phyloP scores from a whole-genome alignment of 2,329 filamentous ascomycete species.

The Fusarium penzigii region DNA sequence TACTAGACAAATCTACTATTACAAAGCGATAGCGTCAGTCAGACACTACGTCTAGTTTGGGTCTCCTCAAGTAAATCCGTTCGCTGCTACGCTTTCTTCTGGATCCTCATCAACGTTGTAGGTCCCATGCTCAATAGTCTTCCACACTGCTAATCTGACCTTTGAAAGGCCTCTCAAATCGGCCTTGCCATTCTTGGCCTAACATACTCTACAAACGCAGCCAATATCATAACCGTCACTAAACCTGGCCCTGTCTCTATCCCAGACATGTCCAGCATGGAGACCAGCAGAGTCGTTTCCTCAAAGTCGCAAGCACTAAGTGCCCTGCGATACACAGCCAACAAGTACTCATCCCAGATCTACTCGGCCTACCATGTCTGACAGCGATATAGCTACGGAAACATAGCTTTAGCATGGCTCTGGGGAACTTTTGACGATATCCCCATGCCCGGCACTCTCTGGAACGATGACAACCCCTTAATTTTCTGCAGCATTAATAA shows the following conservation, averaged over 20 bases:
- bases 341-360: conserved; percentile 30
- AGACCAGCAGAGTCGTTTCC: conserved; percentile 32
- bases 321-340: conserved; percentile 45
- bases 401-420: conserved; percentile 35
- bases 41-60: too few species aligned
- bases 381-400: conserved; percentile 37
- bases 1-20: neutral
- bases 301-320: conserved; percentile 21
- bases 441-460: conserved; percentile 34
- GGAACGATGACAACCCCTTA: conserved; percentile 31
- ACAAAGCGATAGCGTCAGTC: conserved; percentile 1
- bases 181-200: conserved; percentile 45
- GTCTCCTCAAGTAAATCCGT: too few species aligned
- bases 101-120: conserved; percentile 17
- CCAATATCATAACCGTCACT: conserved; percentile 35
- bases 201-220: conserved; percentile 43
- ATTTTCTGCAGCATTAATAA: conserved; percentile 34
- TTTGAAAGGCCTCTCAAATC: conserved; percentile 40
- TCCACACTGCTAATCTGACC: too few species aligned
- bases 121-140: neutral
- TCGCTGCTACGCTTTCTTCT: too few species aligned
- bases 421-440: conserved; percentile 16
- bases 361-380: neutral
- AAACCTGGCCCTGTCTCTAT: conserved; percentile 37
- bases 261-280: conserved; percentile 38